Evolutionary conservation across 2,329 filamentous ascomycete species (phyloP), one percentile per base, ranked within the genome.

Genomic region (Ceratocystis ficicola): DNA sequence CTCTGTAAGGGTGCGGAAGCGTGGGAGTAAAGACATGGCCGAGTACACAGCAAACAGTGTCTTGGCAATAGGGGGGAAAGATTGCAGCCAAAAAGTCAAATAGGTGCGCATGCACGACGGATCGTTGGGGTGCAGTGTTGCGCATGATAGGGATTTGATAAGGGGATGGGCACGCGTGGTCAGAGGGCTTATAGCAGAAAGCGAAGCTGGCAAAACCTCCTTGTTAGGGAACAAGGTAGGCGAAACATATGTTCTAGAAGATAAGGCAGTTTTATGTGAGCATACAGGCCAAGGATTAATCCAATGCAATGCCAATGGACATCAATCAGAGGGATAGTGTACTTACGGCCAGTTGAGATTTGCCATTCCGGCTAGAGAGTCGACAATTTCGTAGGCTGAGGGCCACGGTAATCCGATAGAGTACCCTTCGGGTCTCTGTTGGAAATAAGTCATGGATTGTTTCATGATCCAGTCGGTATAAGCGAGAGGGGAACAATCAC

Each of bases 81-180:
- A 87, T 65, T 84, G 83, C 67, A 96, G 84, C 83, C 89, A 93
- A 76, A 94, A 95, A 68, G 89, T 89, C 59, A 96, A 77, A 73
- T 92, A 95, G 2, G 90, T 95, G 36, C 89, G 88, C 46, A 87
- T 82, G 75, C 93, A 99, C 20, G 89, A 95, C 0, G 93, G 92
- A 71, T 95, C 89, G 20, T 83, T 80, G 0, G 93, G 92, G 73
- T 99, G 93, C 1, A 97, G 83, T 1, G 93, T 82, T 0, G 93
- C 93, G 76, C 94, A 99, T 55, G 90, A 93, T 22, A 96, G 83
- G 30, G 86, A 87, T 8, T 83, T 86, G 73, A 95, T 93, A 52
- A 90, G 85, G 1, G 93, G 93, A 72, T 97, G 93, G 0, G 93
- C 93, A 32, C 88, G 83, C 1, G 88, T 86, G 1, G 90, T 90